Evolutionary conservation across 2,329 filamentous ascomycete genomes (phyloP).

Genomic region (Colletotrichum karsti): DNA sequence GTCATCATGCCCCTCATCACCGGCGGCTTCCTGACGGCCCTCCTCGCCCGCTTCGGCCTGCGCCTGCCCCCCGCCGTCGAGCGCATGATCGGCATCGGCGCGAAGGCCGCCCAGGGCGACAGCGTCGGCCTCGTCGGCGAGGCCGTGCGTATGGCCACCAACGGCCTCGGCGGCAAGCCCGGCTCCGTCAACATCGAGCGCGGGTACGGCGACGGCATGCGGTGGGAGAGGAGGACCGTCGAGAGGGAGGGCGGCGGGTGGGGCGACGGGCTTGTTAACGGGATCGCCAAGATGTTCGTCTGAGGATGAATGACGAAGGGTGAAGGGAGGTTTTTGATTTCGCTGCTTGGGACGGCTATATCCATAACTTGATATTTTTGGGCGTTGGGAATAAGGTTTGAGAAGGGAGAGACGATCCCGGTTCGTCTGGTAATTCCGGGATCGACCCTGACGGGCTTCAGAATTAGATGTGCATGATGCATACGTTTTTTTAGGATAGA

Average conservation of each 20-base stretch:
- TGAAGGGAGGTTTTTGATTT: neutral
- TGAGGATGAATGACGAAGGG: slow-evolving; percentile 35
- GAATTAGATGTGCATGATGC: neutral
- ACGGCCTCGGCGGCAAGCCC: slow-evolving; percentile 34
- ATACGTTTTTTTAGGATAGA: slow-evolving; percentile 6
- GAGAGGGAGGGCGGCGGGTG: slow-evolving; percentile 43
- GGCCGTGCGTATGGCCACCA: slow-evolving; percentile 62
- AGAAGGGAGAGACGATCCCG: neutral
- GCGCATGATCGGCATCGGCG: slow-evolving; percentile 64
- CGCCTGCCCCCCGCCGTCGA: slow-evolving; percentile 73
- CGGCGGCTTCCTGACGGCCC: slow-evolving; percentile 80
- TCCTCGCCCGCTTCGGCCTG: slow-evolving; percentile 83
- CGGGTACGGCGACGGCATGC: slow-evolving; percentile 39
- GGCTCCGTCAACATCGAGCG: slow-evolving; percentile 43
- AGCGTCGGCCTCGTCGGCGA: slow-evolving; percentile 61
- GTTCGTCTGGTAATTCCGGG: slow-evolving; percentile 3
- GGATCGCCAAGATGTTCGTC: slow-evolving; percentile 53
- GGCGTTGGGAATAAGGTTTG: neutral
- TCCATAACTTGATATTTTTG: neutral
- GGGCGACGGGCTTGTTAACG: slow-evolving; percentile 42
- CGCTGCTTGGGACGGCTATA: slow-evolving; percentile 3
- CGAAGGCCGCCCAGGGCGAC: slow-evolving; percentile 56
- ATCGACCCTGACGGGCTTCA: neutral
- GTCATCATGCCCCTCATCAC: slow-evolving; percentile 89
- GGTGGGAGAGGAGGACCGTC: slow-evolving; percentile 47